Base-by-base conservation (phyloP, 2,329 filamentous ascomycete genomes). In the Aspergillus awamori region DNA sequence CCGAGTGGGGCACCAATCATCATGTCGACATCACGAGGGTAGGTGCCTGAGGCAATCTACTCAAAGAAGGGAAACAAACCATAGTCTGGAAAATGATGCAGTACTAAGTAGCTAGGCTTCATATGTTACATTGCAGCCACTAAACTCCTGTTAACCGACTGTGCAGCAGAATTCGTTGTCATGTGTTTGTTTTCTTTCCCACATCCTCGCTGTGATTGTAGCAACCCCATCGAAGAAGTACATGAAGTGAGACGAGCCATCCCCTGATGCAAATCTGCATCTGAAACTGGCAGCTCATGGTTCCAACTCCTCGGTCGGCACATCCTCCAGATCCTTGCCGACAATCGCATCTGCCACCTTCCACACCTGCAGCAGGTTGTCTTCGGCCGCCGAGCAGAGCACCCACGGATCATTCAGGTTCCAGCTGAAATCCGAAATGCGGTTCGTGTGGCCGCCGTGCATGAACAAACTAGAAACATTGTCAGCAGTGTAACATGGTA, bases 381-480 rank as follows among this genome's bases (percentile, higher is more conserved):
- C 95, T 75, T 99, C 96, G 0, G 94, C 95, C 15, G 95, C 93
- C 63, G 91, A 96, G 76, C 93, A 93, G 67, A 99, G 91, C 58
- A 97, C 87, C 96, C 96, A 99, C 4, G 94, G 93, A 71, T 97
- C 93, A 74, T 96, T 97, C 68, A 88, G 87, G 78, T 99, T 99
- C 94, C 94, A 99, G 79, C 90, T 94, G 73, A 99, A 99, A 78
- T 99, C 96, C 38, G 92, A 93, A 63, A 99, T 87, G 67, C 96
- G 90, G 79, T 97, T 97, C 10, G 95, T 99, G 81, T 99, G 96
- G 33, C 95, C 95, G 63, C 95, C 95, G 72, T 99, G 95, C 93
- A 99, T 98, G 80, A 99, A 99, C 1, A 99, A 82, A 51, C 91
- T 93, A 64, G 48, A 45, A 11, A 51, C 33, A 52, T n/a, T 43